Percentiles rank a stretch among this genome's conserved stretches.
These are phyloP conservation scores for Tolypocladium ovalisporum DNA, from an alignment of 2,329 filamentous ascomycete genomes.

Conservation along the genomic window DNA sequence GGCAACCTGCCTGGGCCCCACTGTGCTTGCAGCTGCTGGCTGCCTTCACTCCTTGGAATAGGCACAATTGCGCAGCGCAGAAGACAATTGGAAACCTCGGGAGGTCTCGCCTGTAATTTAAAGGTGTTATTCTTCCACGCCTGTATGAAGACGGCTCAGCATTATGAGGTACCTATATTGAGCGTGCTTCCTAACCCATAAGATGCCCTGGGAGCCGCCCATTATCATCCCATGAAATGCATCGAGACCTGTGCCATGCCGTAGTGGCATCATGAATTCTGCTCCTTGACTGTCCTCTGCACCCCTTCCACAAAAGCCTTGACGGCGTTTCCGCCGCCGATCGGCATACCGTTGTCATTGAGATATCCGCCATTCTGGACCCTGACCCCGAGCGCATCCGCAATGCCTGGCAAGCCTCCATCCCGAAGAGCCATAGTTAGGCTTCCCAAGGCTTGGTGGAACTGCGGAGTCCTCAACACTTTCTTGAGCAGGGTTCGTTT, in stretches of 20 bases:
- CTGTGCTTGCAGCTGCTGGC: neutral
- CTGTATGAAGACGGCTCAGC: no score
- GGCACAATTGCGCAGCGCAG: neutral
- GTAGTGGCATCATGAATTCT: conserved; percentile 15
- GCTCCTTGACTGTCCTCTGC: conserved; percentile 63
- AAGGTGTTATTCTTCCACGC: no score
- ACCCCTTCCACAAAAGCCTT: conserved; percentile 87
- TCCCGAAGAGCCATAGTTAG: conserved; percentile 82
- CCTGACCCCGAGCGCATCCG: conserved; percentile 71
- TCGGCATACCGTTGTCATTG: conserved; percentile 64
- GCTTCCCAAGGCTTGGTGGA: conserved; percentile 75
- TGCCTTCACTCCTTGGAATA: neutral
- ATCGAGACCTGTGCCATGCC: neutral
- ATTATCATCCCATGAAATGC: neutral
- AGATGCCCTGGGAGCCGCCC: neutral
- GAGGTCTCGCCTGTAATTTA: no score
- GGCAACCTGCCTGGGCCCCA: neutral
- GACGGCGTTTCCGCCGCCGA: conserved; percentile 81
- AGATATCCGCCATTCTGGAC: conserved; percentile 80
- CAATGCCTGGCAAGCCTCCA: conserved; percentile 80
- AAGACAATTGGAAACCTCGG: no score
- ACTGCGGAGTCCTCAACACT: conserved; percentile 82
- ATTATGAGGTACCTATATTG: neutral
- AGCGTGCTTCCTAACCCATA: neutral
- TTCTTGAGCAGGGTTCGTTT: conserved; percentile 74